Base-by-base conservation (phyloP, 495 filamentous ascomycete species). In the Parachaetomium inaequale region DNA sequence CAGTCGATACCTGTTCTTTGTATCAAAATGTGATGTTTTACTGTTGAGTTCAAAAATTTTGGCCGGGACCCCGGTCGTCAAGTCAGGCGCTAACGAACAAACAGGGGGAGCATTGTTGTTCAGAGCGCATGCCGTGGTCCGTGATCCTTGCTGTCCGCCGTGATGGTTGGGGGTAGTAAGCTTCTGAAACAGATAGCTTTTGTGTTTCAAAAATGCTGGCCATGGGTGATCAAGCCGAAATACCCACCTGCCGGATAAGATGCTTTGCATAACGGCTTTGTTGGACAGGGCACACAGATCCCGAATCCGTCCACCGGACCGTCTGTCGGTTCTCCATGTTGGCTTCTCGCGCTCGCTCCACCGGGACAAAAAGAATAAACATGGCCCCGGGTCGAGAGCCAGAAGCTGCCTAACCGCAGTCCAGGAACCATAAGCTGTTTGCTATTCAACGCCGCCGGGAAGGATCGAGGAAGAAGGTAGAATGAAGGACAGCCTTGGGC, bases 191-290 rank as follows among this genome's bases (percentile, higher is more conserved):
- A 53, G 36, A 43, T 32, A 59, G 38, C 54, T 45, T 40, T 58
- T 42, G 51, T 59, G 64, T 66, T 66, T 66, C 60, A 59, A 46
- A 63, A 58, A 51, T 66, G 55, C 55, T 32, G 49, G 54, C 56
- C 54, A 54, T 54, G 52, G 55, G 47, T 40, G 47, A 63, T 66
- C 60, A 43, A 56, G 54, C 34, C 6, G 53, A 31, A 42, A 42
- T 29, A 28, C 23, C 29, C 49, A 46, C 61, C 36, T 52, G 28
- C 61, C 54, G 32, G 43, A 49, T 57, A 42, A 43, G 53, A 36
- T 40, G 55, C 17, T 50, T 36, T 63, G 38, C 38, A 43, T 42
- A 31, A 59, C 14, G 23, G 26, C 45, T 40, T 21, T 26, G 45
- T 26, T 26, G 32, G 23, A 14, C 23, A 32, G 6, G 17, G 46